These are phyloP conservation scores for Scenedesmus sp. DNA, from an alignment of 163 green algal genomes.

Conservation along the genomic window DNA sequence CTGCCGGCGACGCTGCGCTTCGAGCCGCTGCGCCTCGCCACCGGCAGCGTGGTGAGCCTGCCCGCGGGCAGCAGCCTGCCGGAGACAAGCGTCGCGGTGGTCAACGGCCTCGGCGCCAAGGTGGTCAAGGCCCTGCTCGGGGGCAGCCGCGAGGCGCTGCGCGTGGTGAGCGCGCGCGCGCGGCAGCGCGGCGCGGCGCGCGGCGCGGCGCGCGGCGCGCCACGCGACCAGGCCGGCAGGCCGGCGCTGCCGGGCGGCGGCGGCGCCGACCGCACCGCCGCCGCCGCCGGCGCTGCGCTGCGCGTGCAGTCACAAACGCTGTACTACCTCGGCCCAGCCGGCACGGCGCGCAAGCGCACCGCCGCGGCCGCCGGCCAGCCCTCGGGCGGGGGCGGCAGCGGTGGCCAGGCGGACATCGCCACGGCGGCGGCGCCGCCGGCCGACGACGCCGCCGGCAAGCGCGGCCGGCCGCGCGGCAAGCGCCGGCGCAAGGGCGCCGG, in stretches of 20 bases:
- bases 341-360: conserved; percentile 30
- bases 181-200: too few relatives aligned
- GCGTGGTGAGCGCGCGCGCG: conserved; percentile 56
- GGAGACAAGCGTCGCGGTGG: conserved; percentile 60
- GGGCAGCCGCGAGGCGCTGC: conserved; percentile 51
- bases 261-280: too few relatives aligned
- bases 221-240: too few relatives aligned
- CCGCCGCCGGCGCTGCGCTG: too few relatives aligned
- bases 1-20: conserved; percentile 45
- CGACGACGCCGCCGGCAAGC: conserved; percentile 20
- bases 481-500: conserved; percentile 46
- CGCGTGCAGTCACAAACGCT: conserved; percentile 66
- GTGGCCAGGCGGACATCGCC: not conserved
- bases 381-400: too few relatives aligned
- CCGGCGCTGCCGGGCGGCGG: too few relatives aligned
- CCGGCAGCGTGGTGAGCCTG: conserved; percentile 44
- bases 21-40: conserved; percentile 51
- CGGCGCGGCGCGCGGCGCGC: too few relatives aligned
- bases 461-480: conserved; percentile 48
- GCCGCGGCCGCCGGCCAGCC: conserved; percentile 11
- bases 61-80: conserved; percentile 65
- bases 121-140: conserved; percentile 49
- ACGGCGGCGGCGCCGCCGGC: not conserved
- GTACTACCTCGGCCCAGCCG: conserved; percentile 55
- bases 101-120: conserved; percentile 51